Evolutionary conservation across 1,284 basidiomycete species (phyloP), one percentile per base, ranked within the genome.

Genomic region (Rhodotorula sp.): DNA sequence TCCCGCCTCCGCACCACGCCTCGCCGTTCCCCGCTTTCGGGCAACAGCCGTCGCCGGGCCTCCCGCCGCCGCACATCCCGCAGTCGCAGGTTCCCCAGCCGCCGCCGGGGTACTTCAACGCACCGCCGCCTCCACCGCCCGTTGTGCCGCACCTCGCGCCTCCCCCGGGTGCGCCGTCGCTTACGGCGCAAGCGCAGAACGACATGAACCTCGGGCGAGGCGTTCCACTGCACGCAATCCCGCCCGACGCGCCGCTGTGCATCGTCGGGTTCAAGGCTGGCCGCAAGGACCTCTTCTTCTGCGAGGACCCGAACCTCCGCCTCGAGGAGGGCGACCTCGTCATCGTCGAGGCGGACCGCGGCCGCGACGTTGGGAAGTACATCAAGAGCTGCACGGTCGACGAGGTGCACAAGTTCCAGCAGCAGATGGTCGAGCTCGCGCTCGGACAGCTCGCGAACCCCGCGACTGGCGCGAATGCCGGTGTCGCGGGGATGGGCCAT

Each of bases 241-340:
- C 93, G 0, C 83, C 89, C 27, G 88, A 88, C 36, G 93, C 91
- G 84, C 91, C 91, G n/a, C 86, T 98, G 10, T 98, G 89, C 85
- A 95, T 98, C 78, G 91, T 98, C 78, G 92, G 97, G 80, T 99
- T 99, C 86, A 98, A 98, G 84, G 94, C 94, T 0, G 93, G 93
- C 0, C 88, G 96, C 39, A 95, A 94, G 72, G 96, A 98, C 81
- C 84, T 99, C 46, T 97, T 94, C 82, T 98, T 96, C 82, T 86
- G 90, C 76, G 89, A 88, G 5, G 89, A 92, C 78, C 83, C 87
- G 29, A 81, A 84, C 15, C 66, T 79, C 34, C 74, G 66, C 9
- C 80, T 94, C 69, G 85, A 87, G 25, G 87, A 89, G 27, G 95
- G 93, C 7, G 96, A 98, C 80, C 83, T 95, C 56, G 96, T 98